Conservation (phyloP, 2,329 filamentous ascomycete species). For the Colletotrichum euphorbiae region DNA sequence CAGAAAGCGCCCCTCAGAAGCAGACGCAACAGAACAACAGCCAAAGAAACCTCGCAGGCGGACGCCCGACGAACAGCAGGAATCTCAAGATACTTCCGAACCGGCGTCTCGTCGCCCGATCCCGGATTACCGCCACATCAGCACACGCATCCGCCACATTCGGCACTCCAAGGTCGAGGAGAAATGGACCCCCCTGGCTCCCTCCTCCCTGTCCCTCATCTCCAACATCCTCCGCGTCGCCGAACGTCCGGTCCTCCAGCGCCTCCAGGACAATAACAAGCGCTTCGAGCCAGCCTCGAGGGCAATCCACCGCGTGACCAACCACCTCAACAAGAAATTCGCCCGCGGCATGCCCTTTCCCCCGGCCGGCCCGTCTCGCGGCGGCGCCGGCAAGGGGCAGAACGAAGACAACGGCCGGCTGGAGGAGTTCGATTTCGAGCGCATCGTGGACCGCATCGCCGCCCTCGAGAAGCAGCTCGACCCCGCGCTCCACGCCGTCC, state of each 20-base stretch:
- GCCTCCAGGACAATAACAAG: slow-evolving; percentile 61
- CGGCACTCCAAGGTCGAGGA: slow-evolving; percentile 74
- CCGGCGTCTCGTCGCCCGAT: slow-evolving; percentile 43
- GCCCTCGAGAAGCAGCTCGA: slow-evolving; percentile 69
- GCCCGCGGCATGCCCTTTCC: slow-evolving; percentile 75
- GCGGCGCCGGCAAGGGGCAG: slow-evolving; percentile 16
- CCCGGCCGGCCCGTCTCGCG: slow-evolving; percentile 53
- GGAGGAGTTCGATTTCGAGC: slow-evolving; percentile 74
- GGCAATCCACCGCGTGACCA: slow-evolving; percentile 66
- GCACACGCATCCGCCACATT: slow-evolving; percentile 63
- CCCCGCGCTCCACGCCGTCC: slow-evolving; percentile 71
- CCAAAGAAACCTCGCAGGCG: slow-evolving; percentile 30
- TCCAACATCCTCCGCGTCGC: slow-evolving; percentile 67
- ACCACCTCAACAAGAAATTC: slow-evolving; percentile 68
- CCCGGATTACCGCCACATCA: slow-evolving; percentile 63
- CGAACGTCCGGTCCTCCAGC: slow-evolving; percentile 71
- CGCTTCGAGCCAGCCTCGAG: slow-evolving; percentile 65
- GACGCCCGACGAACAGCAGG: slow-evolving; percentile 25
- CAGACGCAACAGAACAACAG: slow-evolving; percentile 21
- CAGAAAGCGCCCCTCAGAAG: slow-evolving; percentile 29
- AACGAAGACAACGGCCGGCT: slow-evolving; percentile 52
- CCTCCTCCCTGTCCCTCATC: slow-evolving; percentile 66
- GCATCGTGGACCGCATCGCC: slow-evolving; percentile 69
- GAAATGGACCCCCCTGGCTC: slow-evolving; percentile 73
- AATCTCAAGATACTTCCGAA: background rate